Base-by-base conservation (phyloP, 1,139 yeast species). In the Komagataea norvegica region DNA sequence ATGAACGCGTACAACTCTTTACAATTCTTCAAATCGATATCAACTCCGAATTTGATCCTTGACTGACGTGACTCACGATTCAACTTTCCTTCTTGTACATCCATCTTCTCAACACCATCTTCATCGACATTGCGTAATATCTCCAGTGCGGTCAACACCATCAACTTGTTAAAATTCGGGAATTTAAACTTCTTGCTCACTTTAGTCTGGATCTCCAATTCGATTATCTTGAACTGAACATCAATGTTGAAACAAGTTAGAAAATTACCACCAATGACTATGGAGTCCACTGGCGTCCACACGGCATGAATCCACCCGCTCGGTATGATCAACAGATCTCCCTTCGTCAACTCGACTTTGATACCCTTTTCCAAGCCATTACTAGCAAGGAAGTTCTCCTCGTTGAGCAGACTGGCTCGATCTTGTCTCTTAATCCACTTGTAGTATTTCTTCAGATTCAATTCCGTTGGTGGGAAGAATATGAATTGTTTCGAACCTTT, bases 241-340 rank as follows among this genome's bases (percentile, higher is more conserved):
- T 64, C 62, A 49, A 86, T 61, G 51, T 82, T 80, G 42, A 75
- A 62, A 31, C 77, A 56, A 1, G 94, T 85, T 23, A 88, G 62
- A 55, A 79, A 88, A 56, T 88, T 88, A 1, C 96, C 96, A 2
- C 96, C 96, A 39, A 88, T 75, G 3, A 88, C 88, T 2, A 87
- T 62, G 0, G 94, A 77, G 54, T 88, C 95, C 15, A 65, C 64
- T 0, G 95, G 93, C 0, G 96, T 87, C 52, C 78, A 77, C 0
- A 88, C 96, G 0, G 93, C 81, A 59, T 88, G 96, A 36, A 88
- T 87, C 94, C 95, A 88, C 0, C 96, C 96, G 36, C 94, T 78
- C 2, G 96, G 96, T 13, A 88, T 81, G 13, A 87, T 67, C 59
- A 88, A 70, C 19, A 87, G 70, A 55, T 88, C 96, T 0, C 95